Conservation (phyloP, 768 basidiomycete genomes). For the Lactarius sanguifluus region DNA sequence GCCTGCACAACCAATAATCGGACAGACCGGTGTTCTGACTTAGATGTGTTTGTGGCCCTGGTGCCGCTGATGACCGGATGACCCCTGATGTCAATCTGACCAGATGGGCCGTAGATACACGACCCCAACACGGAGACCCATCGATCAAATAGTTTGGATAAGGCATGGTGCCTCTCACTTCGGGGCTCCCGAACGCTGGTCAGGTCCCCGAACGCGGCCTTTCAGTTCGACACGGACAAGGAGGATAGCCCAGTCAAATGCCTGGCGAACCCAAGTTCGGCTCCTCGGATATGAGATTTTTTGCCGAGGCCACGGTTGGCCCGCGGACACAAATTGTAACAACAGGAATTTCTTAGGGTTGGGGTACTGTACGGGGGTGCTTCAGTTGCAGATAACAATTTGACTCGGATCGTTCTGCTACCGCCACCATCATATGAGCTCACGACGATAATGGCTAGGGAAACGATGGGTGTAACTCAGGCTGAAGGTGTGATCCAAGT, state of each 20-base stretch:
- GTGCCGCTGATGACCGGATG: neutral
- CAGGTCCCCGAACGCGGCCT: neutral
- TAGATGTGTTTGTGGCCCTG: neutral
- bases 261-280: neutral
- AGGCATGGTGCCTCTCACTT: neutral
- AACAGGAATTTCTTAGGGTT: neutral
- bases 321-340: neutral
- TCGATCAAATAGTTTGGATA: neutral
- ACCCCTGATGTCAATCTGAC: neutral
- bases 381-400: neutral
- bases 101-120: neutral
- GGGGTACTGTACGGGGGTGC: neutral
- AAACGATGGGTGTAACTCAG: neutral
- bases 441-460: neutral
- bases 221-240: neutral
- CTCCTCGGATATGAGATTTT: neutral
- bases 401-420: neutral
- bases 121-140: neutral
- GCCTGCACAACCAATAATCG: neutral
- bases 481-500: neutral
- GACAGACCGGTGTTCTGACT: neutral
- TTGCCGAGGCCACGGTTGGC: neutral
- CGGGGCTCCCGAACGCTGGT: neutral
- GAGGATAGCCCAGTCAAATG: neutral
- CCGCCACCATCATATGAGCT: neutral